A percentile compares a stretch with the other conserved stretches of the same genome.
Conservation (phyloP, 2,329 filamentous ascomycete species). For the Monilinia aucupariae region DNA sequence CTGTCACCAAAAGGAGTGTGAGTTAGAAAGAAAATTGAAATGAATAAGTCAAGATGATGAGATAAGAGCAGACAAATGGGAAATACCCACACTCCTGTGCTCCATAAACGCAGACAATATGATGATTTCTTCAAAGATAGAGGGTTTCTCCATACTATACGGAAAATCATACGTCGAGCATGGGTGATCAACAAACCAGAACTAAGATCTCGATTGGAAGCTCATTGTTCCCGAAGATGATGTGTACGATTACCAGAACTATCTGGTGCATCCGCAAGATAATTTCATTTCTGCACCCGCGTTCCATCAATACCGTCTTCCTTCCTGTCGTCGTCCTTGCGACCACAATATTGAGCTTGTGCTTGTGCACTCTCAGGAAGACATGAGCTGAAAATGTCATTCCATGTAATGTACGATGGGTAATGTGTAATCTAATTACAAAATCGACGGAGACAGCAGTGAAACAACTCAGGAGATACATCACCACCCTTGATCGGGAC, state of each 20-base stretch:
- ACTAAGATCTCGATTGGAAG: too few relatives aligned
- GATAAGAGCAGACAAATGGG: neutral
- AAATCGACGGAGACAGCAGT: neutral
- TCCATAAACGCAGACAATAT: neutral
- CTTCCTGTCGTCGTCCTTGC: neutral
- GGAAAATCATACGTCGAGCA: rapidly evolving
- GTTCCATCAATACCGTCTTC: neutral
- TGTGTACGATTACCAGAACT: neutral
- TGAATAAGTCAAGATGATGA: neutral
- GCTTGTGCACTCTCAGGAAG: neutral
- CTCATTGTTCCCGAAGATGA: neutral
- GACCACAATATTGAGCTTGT: too few relatives aligned
- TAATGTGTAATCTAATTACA: too few relatives aligned
- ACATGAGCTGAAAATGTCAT: neutral
- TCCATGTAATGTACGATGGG: neutral
- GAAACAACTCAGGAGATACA: neutral
- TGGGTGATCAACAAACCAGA: too few relatives aligned
- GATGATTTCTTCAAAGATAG: neutral
- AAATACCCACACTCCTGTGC: too few relatives aligned
- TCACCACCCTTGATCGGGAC: neutral
- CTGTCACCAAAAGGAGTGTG: neutral
- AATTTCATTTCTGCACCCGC: neutral
- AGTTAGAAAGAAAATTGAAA: neutral
- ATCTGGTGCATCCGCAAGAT: too few relatives aligned
- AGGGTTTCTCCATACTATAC: neutral